Evolutionary conservation across 2,329 filamentous ascomycete species (phyloP).

Genomic region (Fusarium nygamai): DNA sequence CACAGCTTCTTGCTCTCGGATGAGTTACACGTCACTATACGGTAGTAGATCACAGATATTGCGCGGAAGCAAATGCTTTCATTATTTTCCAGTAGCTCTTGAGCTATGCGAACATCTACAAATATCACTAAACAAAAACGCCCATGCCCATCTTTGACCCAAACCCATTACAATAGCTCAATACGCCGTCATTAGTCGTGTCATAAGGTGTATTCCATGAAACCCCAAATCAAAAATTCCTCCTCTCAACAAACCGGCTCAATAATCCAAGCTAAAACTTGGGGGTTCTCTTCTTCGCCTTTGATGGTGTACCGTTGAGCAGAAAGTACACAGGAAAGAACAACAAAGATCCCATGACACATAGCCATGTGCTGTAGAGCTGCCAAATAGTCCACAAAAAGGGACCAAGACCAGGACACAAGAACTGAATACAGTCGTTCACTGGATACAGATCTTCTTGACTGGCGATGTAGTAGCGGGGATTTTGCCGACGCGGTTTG

Average conservation of each 20-base stretch:
- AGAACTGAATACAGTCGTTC: conserved; percentile 78
- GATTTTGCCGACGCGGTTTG: conserved; percentile 33
- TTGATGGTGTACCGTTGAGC: conserved; percentile 38
- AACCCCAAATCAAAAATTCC: not conserved
- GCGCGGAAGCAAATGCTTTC: no score
- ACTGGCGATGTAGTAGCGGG: conserved; percentile 73
- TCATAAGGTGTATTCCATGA: not conserved
- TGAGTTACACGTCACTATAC: no score
- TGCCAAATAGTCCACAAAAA: conserved; percentile 69
- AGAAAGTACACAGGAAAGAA: conserved; percentile 50
- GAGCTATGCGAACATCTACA: no score
- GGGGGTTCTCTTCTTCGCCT: conserved; percentile 20
- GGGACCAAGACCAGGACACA: conserved; percentile 68
- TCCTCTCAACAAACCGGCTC: not conserved
- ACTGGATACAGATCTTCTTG: conserved; percentile 88
- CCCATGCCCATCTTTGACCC: not conserved
- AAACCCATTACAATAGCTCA: not conserved
- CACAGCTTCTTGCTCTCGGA: fast-evolving
- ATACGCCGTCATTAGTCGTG: conserved; percentile 22
- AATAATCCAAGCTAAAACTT: conserved; percentile 2
- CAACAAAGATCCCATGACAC: conserved; percentile 65
- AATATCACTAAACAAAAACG: not conserved
- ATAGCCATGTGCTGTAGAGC: conserved; percentile 70
- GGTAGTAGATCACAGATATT: no score
- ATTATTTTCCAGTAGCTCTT: not conserved